Evolutionary conservation across 306 rosid species (phyloP).

Genomic region (Begonia fuchsioides): DNA sequence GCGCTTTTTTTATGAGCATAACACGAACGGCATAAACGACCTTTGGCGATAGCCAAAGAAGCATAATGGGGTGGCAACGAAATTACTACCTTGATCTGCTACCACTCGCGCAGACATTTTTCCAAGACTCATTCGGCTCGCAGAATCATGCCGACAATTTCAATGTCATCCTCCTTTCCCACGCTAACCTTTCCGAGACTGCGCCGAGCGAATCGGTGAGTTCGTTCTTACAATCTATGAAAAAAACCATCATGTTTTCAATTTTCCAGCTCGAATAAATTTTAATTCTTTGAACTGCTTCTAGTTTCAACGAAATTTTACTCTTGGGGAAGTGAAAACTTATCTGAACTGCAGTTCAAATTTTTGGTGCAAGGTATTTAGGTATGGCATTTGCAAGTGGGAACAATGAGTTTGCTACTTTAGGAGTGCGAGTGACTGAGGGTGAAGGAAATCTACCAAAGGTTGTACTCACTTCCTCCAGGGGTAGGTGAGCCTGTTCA

Average conservation of each 20-base stretch:
- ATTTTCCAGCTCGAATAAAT: too few species aligned
- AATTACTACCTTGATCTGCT: not conserved
- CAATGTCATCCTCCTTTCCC: slow-evolving; percentile 3
- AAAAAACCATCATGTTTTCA: not conserved
- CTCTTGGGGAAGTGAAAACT: not conserved
- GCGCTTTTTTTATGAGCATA: not conserved
- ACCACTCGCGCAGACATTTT: not conserved
- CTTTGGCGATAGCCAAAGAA: not conserved
- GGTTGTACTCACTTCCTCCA: slow-evolving; percentile 53
- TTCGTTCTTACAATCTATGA: too few species aligned
- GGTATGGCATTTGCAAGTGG: slow-evolving; percentile 56
- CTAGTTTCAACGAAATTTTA: not conserved
- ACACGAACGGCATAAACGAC: not conserved
- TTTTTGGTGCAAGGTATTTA: slow-evolving; percentile 13
- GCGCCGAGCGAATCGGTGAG: slow-evolving; percentile 37
- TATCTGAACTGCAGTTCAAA: not conserved
- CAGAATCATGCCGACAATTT: slow-evolving; percentile 5
- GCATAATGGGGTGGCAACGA: not conserved
- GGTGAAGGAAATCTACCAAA: slow-evolving; percentile 83
- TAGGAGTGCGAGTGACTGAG: slow-evolving; percentile 51
- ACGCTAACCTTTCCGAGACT: not conserved
- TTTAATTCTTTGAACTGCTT: not conserved
- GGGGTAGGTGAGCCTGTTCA: slow-evolving; percentile 47
- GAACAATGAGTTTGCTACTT: slow-evolving; percentile 19
- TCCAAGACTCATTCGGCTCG: slow-evolving; percentile 1